Base-by-base conservation (phyloP, 768 basidiomycete species). In the Russula emetica region DNA sequence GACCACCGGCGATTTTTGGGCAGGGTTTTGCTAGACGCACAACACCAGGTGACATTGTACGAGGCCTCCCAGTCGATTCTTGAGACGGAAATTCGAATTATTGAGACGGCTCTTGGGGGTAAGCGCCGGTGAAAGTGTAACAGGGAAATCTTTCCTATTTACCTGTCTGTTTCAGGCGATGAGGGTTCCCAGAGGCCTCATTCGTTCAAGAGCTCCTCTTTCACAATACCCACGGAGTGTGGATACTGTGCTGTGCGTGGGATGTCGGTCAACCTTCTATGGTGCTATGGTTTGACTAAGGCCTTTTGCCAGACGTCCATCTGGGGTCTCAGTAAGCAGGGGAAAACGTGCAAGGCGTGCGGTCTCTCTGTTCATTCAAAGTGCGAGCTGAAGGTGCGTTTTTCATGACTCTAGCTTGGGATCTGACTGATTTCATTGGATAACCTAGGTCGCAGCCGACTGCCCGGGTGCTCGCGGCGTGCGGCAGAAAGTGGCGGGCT, bases 241-340 rank as follows among this genome's bases (percentile, higher is more conserved):
- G 85, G 82, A 16, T 90, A 90, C 72, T 94, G 92, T 78, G 86
- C 50, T 22, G 58, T 63, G 34, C 42, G 47, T 45, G 44, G 38
- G 54, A 54, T 28, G 22, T 20, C 34, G 40, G 30, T 45, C 55
- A 44, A 20, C 55, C 16, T 3, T 69, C 36, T 47, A 52, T 36
- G 62, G 26, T 32, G 28, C 32, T 44, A 54, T 38, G 62, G 28
- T 32, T 32, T 55, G 16, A 59, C 42, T 52, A 30, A 53, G n/a
- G 50, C 47, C 32, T 55, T 54, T 47, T 22, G 32, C 32, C 62
- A 92, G 90, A 80, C 86, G 11, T 88, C 88, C 9, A 92, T 94
- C 34, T 93, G 92, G 91, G 92, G 92, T 10, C 76, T 93, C 50
- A 88, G 83, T 72, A 92, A 91, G 73, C 88, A 90, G 71, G 92